Evolutionary conservation across 257 asterid genomes (phyloP), one percentile per base, ranked within the genome.

Genomic region (Echium plantagineum): DNA sequence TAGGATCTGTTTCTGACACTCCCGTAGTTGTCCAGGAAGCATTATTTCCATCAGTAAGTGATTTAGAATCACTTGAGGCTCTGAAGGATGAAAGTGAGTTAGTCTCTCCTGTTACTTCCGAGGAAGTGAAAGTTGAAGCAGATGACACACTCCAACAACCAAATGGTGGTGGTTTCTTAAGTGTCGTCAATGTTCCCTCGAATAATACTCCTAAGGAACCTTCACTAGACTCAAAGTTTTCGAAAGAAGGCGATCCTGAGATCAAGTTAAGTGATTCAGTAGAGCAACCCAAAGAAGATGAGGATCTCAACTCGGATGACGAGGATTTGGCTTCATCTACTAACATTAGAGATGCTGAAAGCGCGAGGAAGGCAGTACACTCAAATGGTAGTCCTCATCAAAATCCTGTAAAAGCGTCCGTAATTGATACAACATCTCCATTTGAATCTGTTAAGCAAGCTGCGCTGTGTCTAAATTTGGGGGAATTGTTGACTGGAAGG

Each of bases 401-500:
- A 8, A 35, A 51, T 18, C 70, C 79, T 48, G 61, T 35, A 21
- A 57, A 47, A 64, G 55, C 55, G 42, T 71, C 71, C 67, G 86
- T 83, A 20, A 75, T 94, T 12, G 99, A 86, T 77, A 94, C 99
- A 17, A 75, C 97, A 24, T 77, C 94, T 1, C 99, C 99, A 46
- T 72, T 94, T 63, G 95, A 89, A 74, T 94, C 99, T 13, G 99
- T 94, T 52, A 94, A 89, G 78, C 91, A 90, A 52, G 99, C 99
- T n/a, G n/a, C n/a, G n/a, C n/a, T 56, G 99, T 94, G 66, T 94
- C 96, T 0, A 94, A 81, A 81, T 94, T 94, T 52, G 99, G 99
- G 15, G 99, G 97, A 35, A 94, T 94, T 53, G 95, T 94, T 30
- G 99, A 94, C 76, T 94, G 99, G 99, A 94, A 94, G 75, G 99